A percentile compares a stretch with the other conserved stretches of the same genome.
Evolutionary conservation across 2,329 filamentous ascomycete species (phyloP).

Genomic region (Aspergillus quadricinctus): DNA sequence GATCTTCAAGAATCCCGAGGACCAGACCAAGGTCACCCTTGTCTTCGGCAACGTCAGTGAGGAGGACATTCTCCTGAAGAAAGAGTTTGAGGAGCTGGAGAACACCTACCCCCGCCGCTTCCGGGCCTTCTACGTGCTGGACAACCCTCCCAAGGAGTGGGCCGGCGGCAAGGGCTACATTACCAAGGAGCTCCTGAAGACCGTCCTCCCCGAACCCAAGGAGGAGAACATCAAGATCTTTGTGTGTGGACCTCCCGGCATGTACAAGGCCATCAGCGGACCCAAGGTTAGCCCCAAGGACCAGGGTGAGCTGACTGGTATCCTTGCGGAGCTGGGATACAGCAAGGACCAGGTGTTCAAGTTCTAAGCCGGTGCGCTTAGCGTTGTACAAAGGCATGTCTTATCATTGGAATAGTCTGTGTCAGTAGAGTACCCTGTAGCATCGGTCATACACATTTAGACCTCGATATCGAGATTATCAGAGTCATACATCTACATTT

Average conservation of each 20-base stretch:
- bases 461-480: neutral
- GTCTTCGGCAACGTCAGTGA: slow-evolving; percentile 87
- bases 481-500: neutral
- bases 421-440: neutral
- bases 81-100: slow-evolving; percentile 79
- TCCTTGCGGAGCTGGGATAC: slow-evolving; percentile 80
- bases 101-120: slow-evolving; percentile 95
- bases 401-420: neutral
- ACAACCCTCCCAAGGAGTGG: slow-evolving; percentile 79
- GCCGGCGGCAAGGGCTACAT: slow-evolving; percentile 73
- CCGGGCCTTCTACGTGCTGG: slow-evolving; percentile 88
- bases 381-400: neutral
- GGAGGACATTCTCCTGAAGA: slow-evolving; percentile 86
- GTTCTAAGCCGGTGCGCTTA: slow-evolving; percentile 55
- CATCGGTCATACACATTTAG: neutral
- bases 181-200: slow-evolving; percentile 89
- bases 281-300: slow-evolving; percentile 87
- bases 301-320: slow-evolving; percentile 82
- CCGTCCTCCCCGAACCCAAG: slow-evolving; percentile 88
- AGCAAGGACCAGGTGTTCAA: slow-evolving; percentile 91
- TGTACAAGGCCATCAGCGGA: slow-evolving; percentile 92
- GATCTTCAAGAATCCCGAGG: slow-evolving; percentile 93
- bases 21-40: slow-evolving; percentile 96
- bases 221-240: slow-evolving; percentile 92
- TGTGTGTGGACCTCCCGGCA: slow-evolving; percentile 83